These are phyloP conservation scores for Sutorius australiensis DNA, from an alignment of 768 basidiomycete species.

Conservation along the genomic window DNA sequence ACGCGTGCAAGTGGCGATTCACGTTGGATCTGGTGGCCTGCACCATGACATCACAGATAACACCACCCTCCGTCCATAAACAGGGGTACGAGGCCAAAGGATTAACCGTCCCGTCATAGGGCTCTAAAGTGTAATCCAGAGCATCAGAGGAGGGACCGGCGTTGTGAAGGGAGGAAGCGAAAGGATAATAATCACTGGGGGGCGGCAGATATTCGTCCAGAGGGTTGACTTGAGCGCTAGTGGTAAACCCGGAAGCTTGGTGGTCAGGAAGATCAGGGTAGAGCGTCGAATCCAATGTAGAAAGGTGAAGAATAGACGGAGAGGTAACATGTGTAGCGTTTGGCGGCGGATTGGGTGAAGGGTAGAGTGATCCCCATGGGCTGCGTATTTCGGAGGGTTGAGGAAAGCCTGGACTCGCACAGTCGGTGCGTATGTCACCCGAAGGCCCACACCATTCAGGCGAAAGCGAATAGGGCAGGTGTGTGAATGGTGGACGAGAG, in stretches of 20 bases:
- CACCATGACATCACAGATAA: slow-evolving; percentile 15
- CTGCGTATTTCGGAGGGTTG: neutral
- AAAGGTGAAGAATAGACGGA: neutral
- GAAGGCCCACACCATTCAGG: neutral
- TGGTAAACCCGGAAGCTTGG: slow-evolving; percentile 1
- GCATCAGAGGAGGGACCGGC: neutral
- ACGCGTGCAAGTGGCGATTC: slow-evolving; percentile 25
- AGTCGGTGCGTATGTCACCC: neutral
- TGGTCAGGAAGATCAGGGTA: neutral
- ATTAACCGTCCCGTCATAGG: neutral
- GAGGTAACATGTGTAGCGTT: neutral
- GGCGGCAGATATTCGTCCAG: neutral
- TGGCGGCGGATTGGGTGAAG: neutral
- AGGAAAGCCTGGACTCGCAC: neutral
- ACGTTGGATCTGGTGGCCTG: slow-evolving; percentile 21
- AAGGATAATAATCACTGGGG: neutral
- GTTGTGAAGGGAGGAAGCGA: neutral
- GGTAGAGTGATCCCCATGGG: slow-evolving; percentile 5
- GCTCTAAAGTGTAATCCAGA: neutral
- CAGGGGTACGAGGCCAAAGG: slow-evolving; percentile 15
- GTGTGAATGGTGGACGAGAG: neutral
- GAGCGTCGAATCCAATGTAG: neutral
- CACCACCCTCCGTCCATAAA: slow-evolving; percentile 14
- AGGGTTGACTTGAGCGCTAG: neutral
- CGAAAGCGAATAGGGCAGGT: neutral